Evolutionary conservation across 2,329 filamentous ascomycete species (phyloP).

Genomic region (Venturia asperata): DNA sequence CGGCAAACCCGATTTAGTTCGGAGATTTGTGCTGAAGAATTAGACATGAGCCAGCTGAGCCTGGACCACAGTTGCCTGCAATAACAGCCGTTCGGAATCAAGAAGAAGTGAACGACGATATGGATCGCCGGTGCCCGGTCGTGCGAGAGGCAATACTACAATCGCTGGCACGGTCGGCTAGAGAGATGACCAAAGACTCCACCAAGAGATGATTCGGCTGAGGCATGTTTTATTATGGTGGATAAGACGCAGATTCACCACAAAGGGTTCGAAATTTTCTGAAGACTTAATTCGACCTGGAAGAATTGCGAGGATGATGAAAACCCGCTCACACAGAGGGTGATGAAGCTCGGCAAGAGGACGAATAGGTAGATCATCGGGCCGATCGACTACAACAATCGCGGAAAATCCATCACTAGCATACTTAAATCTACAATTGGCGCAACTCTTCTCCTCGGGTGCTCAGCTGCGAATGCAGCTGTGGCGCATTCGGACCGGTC

Average conservation of each 20-base stretch:
- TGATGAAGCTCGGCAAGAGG: no score
- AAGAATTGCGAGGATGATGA: no score
- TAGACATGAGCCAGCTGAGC: background rate
- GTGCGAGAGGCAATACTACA: background rate
- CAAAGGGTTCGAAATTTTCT: no score
- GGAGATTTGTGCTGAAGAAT: background rate
- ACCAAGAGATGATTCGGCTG: background rate
- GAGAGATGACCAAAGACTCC: background rate
- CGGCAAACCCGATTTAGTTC: background rate
- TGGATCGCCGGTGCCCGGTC: background rate
- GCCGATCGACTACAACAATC: no score
- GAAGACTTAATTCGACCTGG: no score
- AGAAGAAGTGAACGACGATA: background rate
- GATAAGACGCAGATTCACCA: background rate
- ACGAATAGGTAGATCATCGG: no score
- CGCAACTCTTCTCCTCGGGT: no score
- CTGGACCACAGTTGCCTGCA: background rate
- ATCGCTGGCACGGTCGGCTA: background rate
- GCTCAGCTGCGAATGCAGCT: no score
- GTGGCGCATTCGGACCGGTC: no score
- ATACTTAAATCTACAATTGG: no score
- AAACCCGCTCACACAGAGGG: no score
- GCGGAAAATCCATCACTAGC: no score
- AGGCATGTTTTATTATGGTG: background rate
- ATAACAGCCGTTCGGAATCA: background rate